Conservation (phyloP, 768 basidiomycete species). For the Pleurotus salmoneostramineus region DNA sequence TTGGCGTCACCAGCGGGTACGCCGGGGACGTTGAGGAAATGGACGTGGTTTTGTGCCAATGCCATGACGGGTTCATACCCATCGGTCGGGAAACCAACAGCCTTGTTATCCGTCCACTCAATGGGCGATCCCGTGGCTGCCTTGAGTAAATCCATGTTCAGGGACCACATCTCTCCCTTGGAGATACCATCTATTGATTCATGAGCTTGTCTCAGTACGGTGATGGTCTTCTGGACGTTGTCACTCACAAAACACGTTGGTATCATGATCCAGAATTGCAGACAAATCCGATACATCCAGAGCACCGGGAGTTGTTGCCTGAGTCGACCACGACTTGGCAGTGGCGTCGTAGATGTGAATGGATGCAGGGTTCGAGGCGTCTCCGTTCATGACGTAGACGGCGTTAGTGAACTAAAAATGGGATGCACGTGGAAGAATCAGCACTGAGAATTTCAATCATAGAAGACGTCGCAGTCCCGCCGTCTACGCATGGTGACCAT, state of each 20-base stretch:
- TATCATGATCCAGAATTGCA: slow-evolving; percentile 90
- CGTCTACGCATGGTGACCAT: not conserved
- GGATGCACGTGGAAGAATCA: slow-evolving; percentile 5
- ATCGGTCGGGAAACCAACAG: slow-evolving; percentile 47
- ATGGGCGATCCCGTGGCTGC: slow-evolving; percentile 54
- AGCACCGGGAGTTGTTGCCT: slow-evolving; percentile 46
- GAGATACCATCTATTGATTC: slow-evolving; percentile 60
- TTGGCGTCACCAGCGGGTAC: slow-evolving; percentile 64
- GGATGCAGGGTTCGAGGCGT: slow-evolving; percentile 60
- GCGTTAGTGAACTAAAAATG: slow-evolving; percentile 71
- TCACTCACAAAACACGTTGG: slow-evolving; percentile 75
- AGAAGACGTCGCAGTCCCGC: not conserved
- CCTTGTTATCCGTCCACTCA: slow-evolving; percentile 61
- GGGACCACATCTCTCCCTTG: slow-evolving; percentile 55
- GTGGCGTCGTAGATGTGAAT: slow-evolving; percentile 81
- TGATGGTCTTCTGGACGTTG: not conserved
- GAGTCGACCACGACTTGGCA: slow-evolving; percentile 75
- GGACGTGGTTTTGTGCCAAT: slow-evolving; percentile 82
- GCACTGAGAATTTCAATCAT: not conserved
- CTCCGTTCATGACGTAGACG: slow-evolving; percentile 80
- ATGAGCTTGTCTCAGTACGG: not conserved
- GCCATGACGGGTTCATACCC: slow-evolving; percentile 74
- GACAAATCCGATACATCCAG: slow-evolving; percentile 64
- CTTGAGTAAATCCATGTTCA: slow-evolving; percentile 68
- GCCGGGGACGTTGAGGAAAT: slow-evolving; percentile 73